Evolutionary conservation across 345 rosid species (phyloP), one percentile per base, ranked within the genome.

Genomic region (Eucalyptus leucophloia): DNA sequence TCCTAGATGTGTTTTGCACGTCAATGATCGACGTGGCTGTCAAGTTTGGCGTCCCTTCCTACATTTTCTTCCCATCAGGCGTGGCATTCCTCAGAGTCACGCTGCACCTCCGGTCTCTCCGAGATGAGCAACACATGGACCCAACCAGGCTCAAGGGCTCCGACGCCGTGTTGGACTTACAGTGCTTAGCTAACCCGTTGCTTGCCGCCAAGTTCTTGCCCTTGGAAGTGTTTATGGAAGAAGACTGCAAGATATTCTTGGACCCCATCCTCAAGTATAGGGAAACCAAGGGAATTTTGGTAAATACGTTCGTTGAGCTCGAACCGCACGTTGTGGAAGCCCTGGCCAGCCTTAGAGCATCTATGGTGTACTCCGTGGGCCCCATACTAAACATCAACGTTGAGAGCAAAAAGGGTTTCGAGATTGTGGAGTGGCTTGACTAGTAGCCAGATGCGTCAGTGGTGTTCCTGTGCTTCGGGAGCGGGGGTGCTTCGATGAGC

Each of bases 1-100:
- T 96, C 47, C 80, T 94, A 16, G 98, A 94, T 90, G 87, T 96
- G 95, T 92, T 94, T 65, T 94, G 94, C 89, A 92, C 91, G 5
- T 11, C 88, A 5, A 91, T 94, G 93, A 93, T 95, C 1, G 96
- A 96, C 37, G 92, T 93, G 7, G 97, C 94, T 2, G 81, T 89
- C 30, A 95, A 95, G 51, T 82, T 93, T 7, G 34, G 87, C 3
- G 85, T 93, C 23, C 96, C 98, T 18, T 89, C 88, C 69, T 95
- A 96, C 88, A 3, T 95, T 32, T 94, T 92, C 80, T 94, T 28
- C 89, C 87, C 95, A 14, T 91, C 94, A 1, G 87, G 91, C 51
- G 94, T 93, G 3, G 88, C 93, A 23, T 90, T 65, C 77, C 94
- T 95, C 0, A 92, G 89, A 16, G 16, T 91, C 45, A 49, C 82